Evolutionary conservation across 805 yeast species (phyloP), one percentile per base, ranked within the genome.

Genomic region (Saccharomycopsis sp.): DNA sequence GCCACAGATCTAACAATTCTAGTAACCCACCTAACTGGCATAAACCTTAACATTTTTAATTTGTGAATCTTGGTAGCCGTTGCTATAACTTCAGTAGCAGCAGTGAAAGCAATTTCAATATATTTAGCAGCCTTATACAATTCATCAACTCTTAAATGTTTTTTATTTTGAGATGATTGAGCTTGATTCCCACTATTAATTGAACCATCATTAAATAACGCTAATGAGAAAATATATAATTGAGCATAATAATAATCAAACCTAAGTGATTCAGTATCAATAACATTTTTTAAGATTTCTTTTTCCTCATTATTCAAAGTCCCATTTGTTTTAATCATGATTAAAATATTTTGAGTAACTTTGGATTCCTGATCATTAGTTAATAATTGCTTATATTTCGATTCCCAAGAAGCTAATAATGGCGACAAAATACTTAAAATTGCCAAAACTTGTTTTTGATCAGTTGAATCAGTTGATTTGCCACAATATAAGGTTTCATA

Each of bases 1-100:
- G 95, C 92, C 10, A 86, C 86, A 0, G 96, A 84, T 51, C 89
- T 74, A 17, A 88, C 87, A 21, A 86, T 76, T 39, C 95, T 67
- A 0, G 84, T 80, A 5, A 82, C 77, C 95, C 96, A 87, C 47
- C 95, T 65, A n/a, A 86, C 87, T 1, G 97, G 96, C 78, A 87
- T 85, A 53, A 69, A 80, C 42, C 76, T 66, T 40, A 86, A 61
- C 65, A 79, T 61, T 44, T 70, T 73, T 44, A 80, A 60, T 46
- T 67, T 67, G 51, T 79, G 84, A 4, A 86, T 76, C 30, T 92
- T 61, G 41, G 73, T 74, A 3, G 88, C 82, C 3, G 81, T 79
- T 19, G 71, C 67, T 21, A 88, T 61, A 51, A 84, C 72, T 54
- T 83, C 94, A 51, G 78, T 77, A 1, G 96, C 96, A 0, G 96